These are phyloP conservation scores for Neurospora sp. DNA, from an alignment of 2,329 filamentous ascomycete species.

Conservation along the genomic window DNA sequence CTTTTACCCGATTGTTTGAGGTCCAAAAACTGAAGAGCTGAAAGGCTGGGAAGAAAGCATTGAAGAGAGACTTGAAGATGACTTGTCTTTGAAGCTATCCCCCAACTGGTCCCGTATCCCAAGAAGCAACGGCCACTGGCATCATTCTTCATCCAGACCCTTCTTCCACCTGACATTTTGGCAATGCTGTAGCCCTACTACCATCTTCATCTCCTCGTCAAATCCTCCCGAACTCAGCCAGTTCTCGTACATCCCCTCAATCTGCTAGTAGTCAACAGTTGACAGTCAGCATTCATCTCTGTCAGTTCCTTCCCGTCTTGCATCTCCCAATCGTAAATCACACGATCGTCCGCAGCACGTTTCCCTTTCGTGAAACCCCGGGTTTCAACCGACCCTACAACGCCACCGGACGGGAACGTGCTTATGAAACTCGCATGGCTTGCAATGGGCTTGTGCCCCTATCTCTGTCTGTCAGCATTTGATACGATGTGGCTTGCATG, in stretches of 20 bases:
- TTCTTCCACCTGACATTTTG: too few species aligned
- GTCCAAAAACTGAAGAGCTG: slow-evolving; percentile 25
- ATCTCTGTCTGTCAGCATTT: background rate
- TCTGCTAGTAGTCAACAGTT: background rate
- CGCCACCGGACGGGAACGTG: background rate
- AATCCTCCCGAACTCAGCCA: background rate
- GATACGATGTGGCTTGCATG: background rate
- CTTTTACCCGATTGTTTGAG: background rate
- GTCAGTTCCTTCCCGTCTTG: background rate
- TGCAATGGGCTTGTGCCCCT: background rate
- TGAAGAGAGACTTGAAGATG: background rate
- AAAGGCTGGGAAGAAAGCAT: background rate
- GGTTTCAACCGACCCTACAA: background rate
- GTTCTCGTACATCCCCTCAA: background rate
- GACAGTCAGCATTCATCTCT: background rate
- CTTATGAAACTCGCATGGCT: background rate
- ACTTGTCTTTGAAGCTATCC: background rate
- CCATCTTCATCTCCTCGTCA: background rate
- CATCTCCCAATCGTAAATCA: background rate
- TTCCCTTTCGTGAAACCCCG: background rate
- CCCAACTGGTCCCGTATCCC: background rate
- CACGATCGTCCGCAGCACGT: background rate
- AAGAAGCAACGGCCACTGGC: background rate
- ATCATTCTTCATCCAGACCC: too few species aligned
- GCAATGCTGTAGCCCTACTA: too few species aligned